A percentile compares a stretch with the other conserved stretches of the same genome.
Evolutionary conservation across 2,329 filamentous ascomycete genomes (phyloP).

Genomic region (Colletotrichum limetticola): DNA sequence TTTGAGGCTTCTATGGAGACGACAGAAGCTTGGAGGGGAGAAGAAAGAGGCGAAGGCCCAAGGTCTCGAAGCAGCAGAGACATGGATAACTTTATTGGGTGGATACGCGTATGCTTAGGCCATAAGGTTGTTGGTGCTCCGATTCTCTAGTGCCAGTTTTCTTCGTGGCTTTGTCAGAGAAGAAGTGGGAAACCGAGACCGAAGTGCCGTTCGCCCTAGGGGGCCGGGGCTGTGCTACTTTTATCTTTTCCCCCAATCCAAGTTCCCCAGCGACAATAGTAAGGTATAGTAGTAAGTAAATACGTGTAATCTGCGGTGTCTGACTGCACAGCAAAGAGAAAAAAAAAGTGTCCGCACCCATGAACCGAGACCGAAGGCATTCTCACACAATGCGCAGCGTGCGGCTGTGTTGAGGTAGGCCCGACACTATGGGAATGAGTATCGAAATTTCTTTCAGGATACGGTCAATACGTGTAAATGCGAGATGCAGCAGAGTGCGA

Average conservation of each 20-base stretch:
- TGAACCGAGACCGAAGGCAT: slow-evolving; percentile 25
- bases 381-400: slow-evolving; percentile 1
- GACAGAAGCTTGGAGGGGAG: neutral
- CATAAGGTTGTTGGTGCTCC: neutral
- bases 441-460: neutral
- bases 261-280: too few relatives aligned
- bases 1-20: neutral
- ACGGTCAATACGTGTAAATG: neutral
- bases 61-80: neutral
- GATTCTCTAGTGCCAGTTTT: neutral
- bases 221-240: slow-evolving; percentile 7
- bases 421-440: neutral
- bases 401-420: neutral
- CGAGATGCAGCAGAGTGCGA: neutral
- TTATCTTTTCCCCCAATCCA: neutral
- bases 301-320: neutral
- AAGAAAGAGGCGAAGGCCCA: neutral
- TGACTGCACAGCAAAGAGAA: neutral
- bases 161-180: neutral
- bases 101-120: slow-evolving; percentile 15
- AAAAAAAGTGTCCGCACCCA: neutral
- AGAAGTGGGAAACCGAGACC: slow-evolving; percentile 26
- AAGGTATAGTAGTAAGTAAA: neutral
- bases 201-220: neutral
- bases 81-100: slow-evolving; percentile 23